Evolutionary conservation across 441 rosid species (phyloP), one percentile per base, ranked within the genome.

Genomic region (Hypseocharis bilobata): DNA sequence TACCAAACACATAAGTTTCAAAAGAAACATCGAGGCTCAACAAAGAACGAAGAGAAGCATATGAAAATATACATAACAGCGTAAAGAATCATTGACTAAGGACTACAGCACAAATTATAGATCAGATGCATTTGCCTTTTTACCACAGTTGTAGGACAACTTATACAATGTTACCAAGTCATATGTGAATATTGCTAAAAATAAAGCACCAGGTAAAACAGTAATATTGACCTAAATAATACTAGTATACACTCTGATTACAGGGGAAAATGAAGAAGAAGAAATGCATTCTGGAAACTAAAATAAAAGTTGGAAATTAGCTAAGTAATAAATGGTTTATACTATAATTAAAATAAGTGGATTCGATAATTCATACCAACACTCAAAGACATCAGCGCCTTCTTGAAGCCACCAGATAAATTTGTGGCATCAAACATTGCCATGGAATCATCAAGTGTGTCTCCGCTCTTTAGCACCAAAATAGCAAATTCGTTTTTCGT

Each of bases 361-460:
- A 70, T 44, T 67, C 55, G 63, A 70, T 38, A 68, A 70, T 65
- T 40, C 91, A 64, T 82, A 93, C 99, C 99, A 71, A 87, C 86
- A 76, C 85, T 87, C 72, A 93, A 77, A n/a, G 97, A 93, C 77
- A 84, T 81, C 75, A 93, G 70, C 23, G 91, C 90, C 82, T 86
- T 88, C 81, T 85, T 93, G 69, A 72, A 56, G 71, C 85, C 93
- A 72, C 97, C 99, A 63, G 90, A 83, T 65, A 82, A 78, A 77
- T 67, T 77, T 68, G 86, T 76, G 57, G 99, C 96, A 82, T 87
- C 94, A 81, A 88, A 82, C 45, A 84, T 75, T 60, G 91, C 92
- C 74, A 84, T 79, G 70, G 96, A 86, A 74, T 93, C 97, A 85
- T 93, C 99, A 75, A 90, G 65, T 32, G 84, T 79, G 66, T 84